Percentiles rank a stretch among this genome's conserved stretches.
Conservation (phyloP, 2,329 filamentous ascomycete genomes). For the Cladosporium cucumerinum region DNA sequence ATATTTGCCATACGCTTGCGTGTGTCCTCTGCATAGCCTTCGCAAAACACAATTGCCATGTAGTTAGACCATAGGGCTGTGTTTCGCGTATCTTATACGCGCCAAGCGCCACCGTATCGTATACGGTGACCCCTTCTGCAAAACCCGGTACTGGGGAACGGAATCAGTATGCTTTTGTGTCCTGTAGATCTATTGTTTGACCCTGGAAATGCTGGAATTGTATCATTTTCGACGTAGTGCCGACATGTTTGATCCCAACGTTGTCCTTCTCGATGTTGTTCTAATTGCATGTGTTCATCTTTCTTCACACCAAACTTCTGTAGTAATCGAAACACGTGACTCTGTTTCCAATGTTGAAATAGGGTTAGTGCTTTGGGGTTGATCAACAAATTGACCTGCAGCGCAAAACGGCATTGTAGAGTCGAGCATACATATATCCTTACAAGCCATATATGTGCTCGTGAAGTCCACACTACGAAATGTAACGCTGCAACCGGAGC, state of each 20-base stretch:
- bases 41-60: not conserved
- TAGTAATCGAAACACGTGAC: not conserved
- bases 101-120: not conserved
- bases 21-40: not conserved
- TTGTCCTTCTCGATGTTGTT: not conserved
- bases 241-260: not conserved
- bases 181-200: not conserved
- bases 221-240: not conserved
- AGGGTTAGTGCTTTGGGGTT: not conserved
- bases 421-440: too few species aligned
- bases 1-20: not conserved
- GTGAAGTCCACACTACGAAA: not conserved
- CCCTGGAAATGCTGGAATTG: not conserved
- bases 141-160: not conserved
- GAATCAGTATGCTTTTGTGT: not conserved
- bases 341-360: not conserved
- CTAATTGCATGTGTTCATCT: too few species aligned
- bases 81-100: not conserved
- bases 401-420: not conserved
- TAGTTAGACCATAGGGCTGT: not conserved
- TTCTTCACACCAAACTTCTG: too few species aligned
- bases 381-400: not conserved
- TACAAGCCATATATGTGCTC: not conserved
- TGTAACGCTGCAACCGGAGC: not conserved
- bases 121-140: not conserved